Percentiles rank a stretch among this genome's conserved stretches.
These are phyloP conservation scores for Pseudogymnoascus sp. DNA, from an alignment of 2,329 filamentous ascomycete species.

Conservation along the genomic window DNA sequence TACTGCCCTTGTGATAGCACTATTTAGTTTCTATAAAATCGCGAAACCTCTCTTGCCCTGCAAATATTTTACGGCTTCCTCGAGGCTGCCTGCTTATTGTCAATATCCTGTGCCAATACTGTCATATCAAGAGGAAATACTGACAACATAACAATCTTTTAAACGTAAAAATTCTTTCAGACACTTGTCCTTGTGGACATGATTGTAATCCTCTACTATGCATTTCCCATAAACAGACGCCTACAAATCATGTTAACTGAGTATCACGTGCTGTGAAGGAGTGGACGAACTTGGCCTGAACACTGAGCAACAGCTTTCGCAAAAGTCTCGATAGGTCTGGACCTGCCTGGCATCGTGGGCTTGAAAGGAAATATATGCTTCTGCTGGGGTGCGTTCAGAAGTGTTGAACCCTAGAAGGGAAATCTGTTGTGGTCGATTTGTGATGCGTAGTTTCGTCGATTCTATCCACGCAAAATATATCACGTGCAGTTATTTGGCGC, in stretches of 20 bases:
- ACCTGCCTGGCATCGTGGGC: conserved; percentile 31
- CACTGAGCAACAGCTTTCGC: conserved; percentile 58
- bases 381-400: not conserved
- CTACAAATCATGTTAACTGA: conserved; percentile 36
- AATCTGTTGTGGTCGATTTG: not conserved
- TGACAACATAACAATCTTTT: conserved; percentile 81
- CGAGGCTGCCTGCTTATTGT: conserved; percentile 38
- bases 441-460: not conserved
- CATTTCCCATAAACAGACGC: conserved; percentile 84
- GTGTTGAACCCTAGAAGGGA: not conserved
- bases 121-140: conserved; percentile 21
- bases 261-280: conserved; percentile 5
- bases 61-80: conserved; percentile 35
- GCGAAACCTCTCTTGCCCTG: conserved; percentile 1
- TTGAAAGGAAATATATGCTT: not conserved
- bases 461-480: not conserved
- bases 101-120: conserved; percentile 11
- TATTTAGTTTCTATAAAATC: not conserved
- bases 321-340: conserved; percentile 60
- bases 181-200: conserved; percentile 87
- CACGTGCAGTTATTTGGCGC: not conserved
- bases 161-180: conserved; percentile 72
- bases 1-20: not conserved
- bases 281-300: conserved; percentile 48
- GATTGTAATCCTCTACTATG: conserved; percentile 81